A percentile compares a stretch with the other conserved stretches of the same genome.
These are phyloP conservation scores for Hymenoscyphus fraxineus DNA, from an alignment of 2,329 filamentous ascomycete species.

Conservation along the genomic window DNA sequence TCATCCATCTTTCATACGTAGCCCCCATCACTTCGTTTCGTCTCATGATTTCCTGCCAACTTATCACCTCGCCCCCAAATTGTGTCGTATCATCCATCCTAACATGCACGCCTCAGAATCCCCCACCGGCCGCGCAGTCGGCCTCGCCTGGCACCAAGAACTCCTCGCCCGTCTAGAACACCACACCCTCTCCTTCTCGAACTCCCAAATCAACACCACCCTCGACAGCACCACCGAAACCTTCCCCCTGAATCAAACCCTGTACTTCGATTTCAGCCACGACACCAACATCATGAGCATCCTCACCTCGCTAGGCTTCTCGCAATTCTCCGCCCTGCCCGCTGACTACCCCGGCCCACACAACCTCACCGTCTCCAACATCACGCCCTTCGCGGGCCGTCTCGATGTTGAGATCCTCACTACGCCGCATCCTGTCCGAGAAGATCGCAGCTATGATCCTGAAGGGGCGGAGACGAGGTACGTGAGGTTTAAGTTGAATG, in stretches of 20 bases:
- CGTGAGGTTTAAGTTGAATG: conserved; percentile 71
- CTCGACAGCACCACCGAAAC: conserved; percentile 64
- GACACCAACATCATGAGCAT: conserved; percentile 71
- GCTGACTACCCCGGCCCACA: conserved; percentile 53
- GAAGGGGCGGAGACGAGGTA: conserved; percentile 59
- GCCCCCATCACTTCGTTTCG: neutral
- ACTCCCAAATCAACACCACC: conserved; percentile 64
- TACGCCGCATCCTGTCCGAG: conserved; percentile 58
- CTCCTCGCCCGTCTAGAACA: conserved; percentile 67
- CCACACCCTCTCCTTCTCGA: conserved; percentile 57
- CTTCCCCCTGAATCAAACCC: conserved; percentile 68
- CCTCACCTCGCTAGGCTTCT: conserved; percentile 68
- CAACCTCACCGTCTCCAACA: conserved; percentile 61
- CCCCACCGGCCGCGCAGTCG: conserved; percentile 56
- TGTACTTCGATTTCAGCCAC: conserved; percentile 77
- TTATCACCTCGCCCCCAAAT: neutral
- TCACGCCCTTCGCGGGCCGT: conserved; percentile 69
- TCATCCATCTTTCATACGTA: neutral
- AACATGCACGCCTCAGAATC: conserved; percentile 17
- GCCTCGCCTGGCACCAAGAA: conserved; percentile 70
- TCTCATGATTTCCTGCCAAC: neutral
- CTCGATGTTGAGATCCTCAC: conserved; percentile 72
- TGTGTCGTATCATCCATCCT: neutral
- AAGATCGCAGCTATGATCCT: conserved; percentile 44
- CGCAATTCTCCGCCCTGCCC: conserved; percentile 62